Evolutionary conservation across 208 protist species (phyloP), one percentile per base, ranked within the genome.

Genomic region (Porcisia hertigi): DNA sequence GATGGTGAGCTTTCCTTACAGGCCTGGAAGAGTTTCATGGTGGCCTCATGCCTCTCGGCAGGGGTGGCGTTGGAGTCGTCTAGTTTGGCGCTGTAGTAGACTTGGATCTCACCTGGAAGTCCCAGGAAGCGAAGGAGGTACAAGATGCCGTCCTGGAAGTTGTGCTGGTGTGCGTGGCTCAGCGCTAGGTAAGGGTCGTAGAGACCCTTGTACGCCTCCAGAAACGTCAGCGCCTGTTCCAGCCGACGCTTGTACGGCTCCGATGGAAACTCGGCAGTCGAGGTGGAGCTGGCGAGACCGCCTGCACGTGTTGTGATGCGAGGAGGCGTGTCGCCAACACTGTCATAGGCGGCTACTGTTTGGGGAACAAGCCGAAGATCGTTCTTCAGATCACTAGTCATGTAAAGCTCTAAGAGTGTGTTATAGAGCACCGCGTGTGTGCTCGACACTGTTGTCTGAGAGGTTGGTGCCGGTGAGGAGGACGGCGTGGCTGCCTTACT

Each of bases 321-420:
- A 23, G 16, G 18, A 16, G 9, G 54, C 23, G 69, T 59, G 41
- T 52, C 54, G 25, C 53, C 55, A 47, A 6, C 36, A 49, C 53
- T 25, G 34, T 8, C 39, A 34, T 14, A 14, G 36, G 8, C 41
- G 7, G 39, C 18, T 59, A 71, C 55, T 23, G 75, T 34, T 11
- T 64, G 4, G 16, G 69, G 75, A 12, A 80, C 75, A 14, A 75
- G 69, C 49, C 69, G 57, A 57, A 81, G 58, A 2, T 53, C 66
- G 65, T 8, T 71, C 45, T 65, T 55, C 60, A 93, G 73, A 3
- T 86, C 73, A 23, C 75, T 69, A 23, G 89, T 92, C 49, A 99
- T 87, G 86, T 99, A 99, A n/a, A 99, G 79, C 79, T 99, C 98
- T 14, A 99, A 81, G 0, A 99, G 84, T n/a, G 97, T 98, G 86